Percentiles rank a stretch among this genome's conserved stretches.
Evolutionary conservation across 2,329 filamentous ascomycete genomes (phyloP).

Genomic region (Beauveria sp.): DNA sequence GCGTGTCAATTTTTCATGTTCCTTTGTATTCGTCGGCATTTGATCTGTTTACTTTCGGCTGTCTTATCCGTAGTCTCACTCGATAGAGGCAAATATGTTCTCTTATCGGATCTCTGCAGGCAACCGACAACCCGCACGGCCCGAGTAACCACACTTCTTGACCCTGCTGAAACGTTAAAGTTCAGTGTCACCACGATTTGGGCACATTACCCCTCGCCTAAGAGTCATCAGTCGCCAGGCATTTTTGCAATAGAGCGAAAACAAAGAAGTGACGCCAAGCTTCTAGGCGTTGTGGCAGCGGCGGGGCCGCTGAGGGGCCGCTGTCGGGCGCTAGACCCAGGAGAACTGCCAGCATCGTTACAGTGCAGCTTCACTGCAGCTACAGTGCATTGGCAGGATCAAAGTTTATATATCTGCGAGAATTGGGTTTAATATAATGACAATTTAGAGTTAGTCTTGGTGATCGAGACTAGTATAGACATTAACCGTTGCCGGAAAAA

Average conservation of each 20-base stretch:
- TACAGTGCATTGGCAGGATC: too few relatives aligned
- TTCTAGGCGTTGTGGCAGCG: slow-evolving; percentile 6
- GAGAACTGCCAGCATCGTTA: not conserved
- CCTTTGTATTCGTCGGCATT: not conserved
- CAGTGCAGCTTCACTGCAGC: not conserved
- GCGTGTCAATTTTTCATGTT: not conserved
- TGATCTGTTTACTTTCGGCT: too few relatives aligned
- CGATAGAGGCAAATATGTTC: too few relatives aligned
- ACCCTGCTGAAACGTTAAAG: too few relatives aligned
- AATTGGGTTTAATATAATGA: not conserved
- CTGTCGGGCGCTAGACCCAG: not conserved
- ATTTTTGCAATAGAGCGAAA: not conserved
- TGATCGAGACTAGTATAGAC: not conserved
- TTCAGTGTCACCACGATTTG: too few relatives aligned
- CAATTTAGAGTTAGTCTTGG: not conserved
- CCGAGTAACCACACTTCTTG: too few relatives aligned
- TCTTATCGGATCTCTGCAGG: not conserved
- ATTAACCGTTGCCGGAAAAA: not conserved
- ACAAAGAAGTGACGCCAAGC: not conserved
- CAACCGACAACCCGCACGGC: too few relatives aligned
- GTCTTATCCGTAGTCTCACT: too few relatives aligned
- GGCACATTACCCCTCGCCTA: not conserved
- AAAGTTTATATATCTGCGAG: too few relatives aligned
- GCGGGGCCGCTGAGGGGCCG: slow-evolving; percentile 11
- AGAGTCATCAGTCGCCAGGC: not conserved